phyloP scores from a whole-genome alignment of 2,329 filamentous ascomycete genomes.

The Colletotrichum sp. region DNA sequence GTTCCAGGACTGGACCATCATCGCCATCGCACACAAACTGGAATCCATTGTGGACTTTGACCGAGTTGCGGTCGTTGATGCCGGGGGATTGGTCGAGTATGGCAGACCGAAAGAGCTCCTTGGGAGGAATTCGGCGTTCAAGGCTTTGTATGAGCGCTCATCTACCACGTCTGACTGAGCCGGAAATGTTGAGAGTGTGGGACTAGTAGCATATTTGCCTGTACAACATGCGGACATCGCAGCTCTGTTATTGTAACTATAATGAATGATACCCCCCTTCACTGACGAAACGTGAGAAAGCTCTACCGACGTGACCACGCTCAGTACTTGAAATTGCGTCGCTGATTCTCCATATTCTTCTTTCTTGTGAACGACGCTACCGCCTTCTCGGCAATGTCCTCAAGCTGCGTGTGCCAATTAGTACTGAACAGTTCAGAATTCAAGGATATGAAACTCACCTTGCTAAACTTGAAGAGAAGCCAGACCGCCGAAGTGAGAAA shows the following conservation, averaged over 20 bases:
- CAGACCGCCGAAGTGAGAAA: too few relatives aligned
- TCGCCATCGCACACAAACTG: conserved; percentile 32
- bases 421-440: too few relatives aligned
- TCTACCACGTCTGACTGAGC: background rate
- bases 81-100: conserved; percentile 50
- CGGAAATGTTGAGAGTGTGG: background rate
- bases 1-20: conserved; percentile 49
- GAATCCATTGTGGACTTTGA: conserved; percentile 53
- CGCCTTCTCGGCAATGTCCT: too few relatives aligned
- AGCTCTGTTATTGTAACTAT: background rate
- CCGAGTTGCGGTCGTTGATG: conserved; percentile 54
- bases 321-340: too few relatives aligned
- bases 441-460: too few relatives aligned
- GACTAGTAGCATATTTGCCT: background rate
- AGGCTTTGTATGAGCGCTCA: background rate
- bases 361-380: too few relatives aligned
- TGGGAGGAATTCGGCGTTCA: background rate
- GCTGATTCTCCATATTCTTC: too few relatives aligned
- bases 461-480: too few relatives aligned
- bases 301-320: too few relatives aligned
- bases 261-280: background rate
- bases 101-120: background rate
- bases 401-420: too few relatives aligned
- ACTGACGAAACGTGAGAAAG: too few relatives aligned
- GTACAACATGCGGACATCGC: background rate